Percentiles rank a stretch among this genome's conserved stretches.
phyloP scores from a whole-genome alignment of 306 rosid species.

The Pyrus pyrifolia region DNA sequence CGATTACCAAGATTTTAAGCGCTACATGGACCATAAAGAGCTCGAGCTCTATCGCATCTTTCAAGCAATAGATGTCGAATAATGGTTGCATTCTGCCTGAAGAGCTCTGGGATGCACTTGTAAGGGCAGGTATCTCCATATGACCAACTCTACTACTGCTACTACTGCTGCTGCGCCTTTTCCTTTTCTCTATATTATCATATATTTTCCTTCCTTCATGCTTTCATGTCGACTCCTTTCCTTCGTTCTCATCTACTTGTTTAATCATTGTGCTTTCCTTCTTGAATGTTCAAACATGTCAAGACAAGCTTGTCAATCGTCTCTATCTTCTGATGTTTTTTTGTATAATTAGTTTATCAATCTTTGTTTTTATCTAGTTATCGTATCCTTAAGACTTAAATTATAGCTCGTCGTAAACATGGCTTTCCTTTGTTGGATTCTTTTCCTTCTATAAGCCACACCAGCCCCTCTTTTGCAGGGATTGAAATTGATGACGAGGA shows the following conservation, averaged over 20 bases:
- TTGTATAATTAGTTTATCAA: neutral
- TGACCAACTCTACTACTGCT: neutral
- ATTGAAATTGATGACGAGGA: conserved; percentile 80
- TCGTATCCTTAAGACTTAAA: neutral
- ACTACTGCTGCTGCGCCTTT: neutral
- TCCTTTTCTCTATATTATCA: neutral
- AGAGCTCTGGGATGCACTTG: conserved; percentile 84
- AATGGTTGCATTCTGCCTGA: conserved; percentile 74
- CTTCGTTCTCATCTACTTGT: neutral
- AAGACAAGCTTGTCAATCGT: neutral
- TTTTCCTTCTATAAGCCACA: conserved; percentile 48
- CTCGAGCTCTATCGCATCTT: conserved; percentile 76
- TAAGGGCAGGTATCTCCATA: conserved; percentile 48
- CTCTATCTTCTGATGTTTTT: neutral
- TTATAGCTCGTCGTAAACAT: neutral
- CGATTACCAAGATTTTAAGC: conserved; percentile 60
- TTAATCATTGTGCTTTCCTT: neutral
- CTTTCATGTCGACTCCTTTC: neutral
- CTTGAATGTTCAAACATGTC: neutral
- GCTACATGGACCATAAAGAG: conserved; percentile 83
- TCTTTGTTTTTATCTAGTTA: neutral
- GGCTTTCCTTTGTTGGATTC: neutral
- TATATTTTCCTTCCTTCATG: neutral
- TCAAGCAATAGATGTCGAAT: conserved; percentile 77
- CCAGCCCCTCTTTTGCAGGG: conserved; percentile 53